Base-by-base conservation (phyloP, 1,284 basidiomycete genomes). In the Ganoderma meredithae region DNA sequence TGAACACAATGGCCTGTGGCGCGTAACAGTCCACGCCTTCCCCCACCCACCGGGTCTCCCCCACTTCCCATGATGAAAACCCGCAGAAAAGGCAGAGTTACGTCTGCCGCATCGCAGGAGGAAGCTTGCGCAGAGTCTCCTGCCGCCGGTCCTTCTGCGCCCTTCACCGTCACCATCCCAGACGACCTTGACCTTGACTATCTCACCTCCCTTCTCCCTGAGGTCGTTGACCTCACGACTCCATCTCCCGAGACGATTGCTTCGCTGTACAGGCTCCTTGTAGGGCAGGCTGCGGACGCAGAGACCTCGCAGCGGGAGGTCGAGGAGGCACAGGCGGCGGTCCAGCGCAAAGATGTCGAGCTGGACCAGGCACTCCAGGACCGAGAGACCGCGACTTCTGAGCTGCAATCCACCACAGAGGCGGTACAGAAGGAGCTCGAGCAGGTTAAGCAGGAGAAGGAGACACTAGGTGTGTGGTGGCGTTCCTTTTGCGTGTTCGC, bases 321-420 rank as follows among this genome's bases (percentile, higher is more conserved):
- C 36, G 91, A 94, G 76, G 89, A 90, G 69, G 80, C 85, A 66
- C 86, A 83, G 60, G 90, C 91, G 4, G 87, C 90, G 65, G 77
- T 84, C 13, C 87, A 90, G 74, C 85, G 84, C 79, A 90, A 90
- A 77, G 91, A 94, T 56, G 83, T 94, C 2, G 92, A 94, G 75
- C 81, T 94, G 59, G 93, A 95, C 77, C 91, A 94, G 79, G 88
- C 90, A 31, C 77, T 93, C 56, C 90, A 93, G 75, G 92, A 94
- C 77, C 85, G 84, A 62, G 92, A 94, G 75, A 85, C 82, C 9
- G 78, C 83, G 61, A 77, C 84, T 4, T 85, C 83, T 63, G 89
- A 92, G 41, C 75, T 88, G 6, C 89, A 92, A 72, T 73, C 74
- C 0, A 79, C 84, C 1, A 69, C 89, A 36, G 86, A 89, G 67